A percentile compares a stretch with the other conserved stretches of the same genome.
These are phyloP conservation scores for Cucurbita moschata DNA, from an alignment of 306 rosid genomes.

Conservation along the genomic window DNA sequence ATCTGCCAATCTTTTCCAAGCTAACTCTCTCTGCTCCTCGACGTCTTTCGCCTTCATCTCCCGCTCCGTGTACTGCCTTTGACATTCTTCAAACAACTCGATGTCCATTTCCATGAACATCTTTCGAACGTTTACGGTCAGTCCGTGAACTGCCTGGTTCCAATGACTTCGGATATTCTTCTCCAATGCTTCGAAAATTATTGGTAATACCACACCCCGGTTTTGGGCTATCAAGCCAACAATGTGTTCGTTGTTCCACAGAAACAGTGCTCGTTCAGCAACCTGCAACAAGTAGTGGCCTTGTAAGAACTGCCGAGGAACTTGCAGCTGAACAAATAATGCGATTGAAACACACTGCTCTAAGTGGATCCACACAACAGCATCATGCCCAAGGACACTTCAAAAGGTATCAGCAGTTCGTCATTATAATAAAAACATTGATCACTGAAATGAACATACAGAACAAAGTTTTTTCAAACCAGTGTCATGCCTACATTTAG, in stretches of 20 bases:
- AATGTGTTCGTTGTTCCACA: constrained; percentile 92
- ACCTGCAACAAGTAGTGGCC: constrained; percentile 42
- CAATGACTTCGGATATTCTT: constrained; percentile 64
- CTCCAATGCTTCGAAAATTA: constrained; percentile 69
- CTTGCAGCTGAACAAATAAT: neutral
- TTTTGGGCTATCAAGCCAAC: constrained; percentile 91
- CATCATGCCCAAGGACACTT: neutral
- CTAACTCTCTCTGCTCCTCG: constrained; percentile 48
- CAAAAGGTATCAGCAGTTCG: neutral
- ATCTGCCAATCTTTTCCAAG: constrained; percentile 79
- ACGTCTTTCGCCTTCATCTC: constrained; percentile 44
- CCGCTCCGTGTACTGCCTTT: constrained; percentile 50
- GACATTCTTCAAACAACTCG: constrained; percentile 82
- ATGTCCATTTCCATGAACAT: constrained; percentile 91
- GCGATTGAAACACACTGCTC: neutral
- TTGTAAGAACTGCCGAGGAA: neutral
- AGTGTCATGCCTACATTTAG: neutral
- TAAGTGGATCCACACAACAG: neutral
- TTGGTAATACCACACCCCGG: constrained; percentile 56
- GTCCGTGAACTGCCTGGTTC: constrained; percentile 91
- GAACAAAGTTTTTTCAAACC: neutral
- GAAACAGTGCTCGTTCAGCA: constrained; percentile 84
- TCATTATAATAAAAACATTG: neutral
- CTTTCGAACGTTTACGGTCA: constrained; percentile 71
- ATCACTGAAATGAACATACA: neutral